These are phyloP conservation scores for Exophiala alcalophila DNA, from an alignment of 2,329 filamentous ascomycete genomes.

Conservation along the genomic window DNA sequence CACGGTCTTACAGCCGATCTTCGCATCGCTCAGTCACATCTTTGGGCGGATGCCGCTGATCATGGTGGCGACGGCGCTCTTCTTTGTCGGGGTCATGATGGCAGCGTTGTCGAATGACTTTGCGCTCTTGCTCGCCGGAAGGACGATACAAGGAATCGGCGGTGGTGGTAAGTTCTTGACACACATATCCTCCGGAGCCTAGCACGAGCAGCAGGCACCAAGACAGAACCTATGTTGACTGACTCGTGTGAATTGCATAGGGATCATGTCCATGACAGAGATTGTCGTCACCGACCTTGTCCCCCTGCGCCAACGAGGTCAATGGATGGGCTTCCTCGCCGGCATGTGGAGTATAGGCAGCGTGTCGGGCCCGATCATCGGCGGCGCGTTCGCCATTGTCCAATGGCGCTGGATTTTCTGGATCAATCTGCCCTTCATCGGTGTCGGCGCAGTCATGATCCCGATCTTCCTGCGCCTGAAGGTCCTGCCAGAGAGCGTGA, in stretches of 20 bases:
- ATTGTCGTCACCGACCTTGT: conserved; percentile 47
- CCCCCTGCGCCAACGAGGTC: conserved; percentile 35
- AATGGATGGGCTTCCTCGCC: conserved; percentile 27
- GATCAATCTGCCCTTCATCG: conserved; percentile 60
- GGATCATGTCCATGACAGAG: conserved; percentile 42
- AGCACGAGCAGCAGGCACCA: background rate
- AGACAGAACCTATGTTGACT: too few relatives aligned
- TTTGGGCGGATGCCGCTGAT: conserved; percentile 47
- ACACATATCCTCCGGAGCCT: background rate
- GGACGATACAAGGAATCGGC: conserved; percentile 45
- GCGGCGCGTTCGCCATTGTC: conserved; percentile 32
- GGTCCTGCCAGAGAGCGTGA: conserved; percentile 46
- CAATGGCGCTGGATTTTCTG: conserved; percentile 62
- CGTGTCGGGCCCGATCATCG: conserved; percentile 31
- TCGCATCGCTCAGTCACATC: conserved; percentile 47
- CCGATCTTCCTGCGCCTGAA: conserved; percentile 55
- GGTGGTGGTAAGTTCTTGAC: conserved; percentile 37
- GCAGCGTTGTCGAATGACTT: conserved; percentile 43
- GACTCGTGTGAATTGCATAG: conserved; percentile 1
- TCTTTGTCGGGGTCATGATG: conserved; percentile 47
- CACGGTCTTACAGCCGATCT: conserved; percentile 56
- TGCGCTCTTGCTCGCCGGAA: conserved; percentile 44
- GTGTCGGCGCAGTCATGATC: conserved; percentile 48
- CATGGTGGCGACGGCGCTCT: conserved; percentile 41
- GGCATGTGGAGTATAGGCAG: conserved; percentile 29